Percentiles rank a stretch among this genome's conserved stretches.
These are phyloP conservation scores for Neoarthrinium moseri DNA, from an alignment of 2,329 filamentous ascomycete genomes.

Conservation along the genomic window DNA sequence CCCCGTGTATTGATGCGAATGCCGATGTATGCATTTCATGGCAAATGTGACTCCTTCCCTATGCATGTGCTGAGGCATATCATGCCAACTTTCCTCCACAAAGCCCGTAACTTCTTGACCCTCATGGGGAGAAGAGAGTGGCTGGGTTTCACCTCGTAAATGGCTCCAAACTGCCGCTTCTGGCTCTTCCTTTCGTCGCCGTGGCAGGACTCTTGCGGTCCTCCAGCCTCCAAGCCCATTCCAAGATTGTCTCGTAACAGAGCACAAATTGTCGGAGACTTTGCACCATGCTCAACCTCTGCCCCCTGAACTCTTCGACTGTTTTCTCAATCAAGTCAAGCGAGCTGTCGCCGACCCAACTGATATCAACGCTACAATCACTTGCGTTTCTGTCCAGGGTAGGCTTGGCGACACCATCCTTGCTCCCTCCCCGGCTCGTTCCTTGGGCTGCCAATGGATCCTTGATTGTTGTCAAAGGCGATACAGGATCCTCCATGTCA, in stretches of 20 bases:
- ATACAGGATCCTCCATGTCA: constrained; percentile 36
- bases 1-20: too few species aligned
- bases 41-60: too few species aligned
- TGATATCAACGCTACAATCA: constrained; percentile 39
- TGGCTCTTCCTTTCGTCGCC: constrained; percentile 22
- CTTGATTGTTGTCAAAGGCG: constrained; percentile 24
- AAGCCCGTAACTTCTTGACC: too few species aligned
- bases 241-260: constrained; percentile 91
- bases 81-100: too few species aligned
- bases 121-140: too few species aligned
- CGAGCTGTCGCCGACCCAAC: constrained; percentile 69
- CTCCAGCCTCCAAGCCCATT: constrained; percentile 68
- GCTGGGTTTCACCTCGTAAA: constrained; percentile 14
- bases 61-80: too few species aligned
- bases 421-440: neutral
- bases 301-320: constrained; percentile 85
- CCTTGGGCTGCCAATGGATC: constrained; percentile 14
- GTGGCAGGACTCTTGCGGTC: constrained; percentile 25
- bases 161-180: constrained; percentile 31
- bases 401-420: constrained; percentile 3
- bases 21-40: too few species aligned
- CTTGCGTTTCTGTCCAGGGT: neutral
- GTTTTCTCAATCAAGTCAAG: constrained; percentile 82
- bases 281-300: constrained; percentile 95
- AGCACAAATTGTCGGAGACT: constrained; percentile 90